A percentile compares a stretch with the other conserved stretches of the same genome.
Evolutionary conservation across 1,284 basidiomycete genomes (phyloP).

Genomic region (Caloboletus inedulis): DNA sequence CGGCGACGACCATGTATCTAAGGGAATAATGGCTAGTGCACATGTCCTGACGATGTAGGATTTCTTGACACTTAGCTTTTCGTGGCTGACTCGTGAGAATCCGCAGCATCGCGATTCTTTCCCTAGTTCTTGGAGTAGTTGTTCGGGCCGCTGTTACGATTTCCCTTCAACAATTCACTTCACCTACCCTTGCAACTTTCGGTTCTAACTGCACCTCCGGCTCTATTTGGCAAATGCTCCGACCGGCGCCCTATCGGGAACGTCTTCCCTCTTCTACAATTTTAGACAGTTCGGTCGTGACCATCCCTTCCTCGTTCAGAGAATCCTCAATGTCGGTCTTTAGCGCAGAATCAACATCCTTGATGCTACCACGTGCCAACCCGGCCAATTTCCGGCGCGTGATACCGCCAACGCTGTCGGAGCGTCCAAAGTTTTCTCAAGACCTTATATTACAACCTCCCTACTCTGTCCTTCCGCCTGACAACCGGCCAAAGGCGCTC

Average conservation of each 20-base stretch:
- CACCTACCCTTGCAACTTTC: slow-evolving; percentile 15
- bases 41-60: slow-evolving; percentile 63
- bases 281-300: slow-evolving; percentile 26
- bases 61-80: slow-evolving; percentile 10
- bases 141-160: slow-evolving; percentile 52
- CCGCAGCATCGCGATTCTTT: slow-evolving; percentile 59
- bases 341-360: slow-evolving; percentile 29
- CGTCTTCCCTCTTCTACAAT: slow-evolving; percentile 34
- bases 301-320: slow-evolving; percentile 46
- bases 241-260: slow-evolving; percentile 37
- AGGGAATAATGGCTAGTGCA: slow-evolving; percentile 41
- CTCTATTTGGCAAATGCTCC: slow-evolving; percentile 32
- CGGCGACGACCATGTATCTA: slow-evolving; percentile 35
- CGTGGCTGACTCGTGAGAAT: slow-evolving; percentile 13
- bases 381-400: slow-evolving; percentile 22
- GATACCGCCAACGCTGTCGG: slow-evolving; percentile 32
- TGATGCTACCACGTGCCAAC: slow-evolving; percentile 17
- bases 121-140: slow-evolving; percentile 62
- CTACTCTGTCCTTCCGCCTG: slow-evolving; percentile 25
- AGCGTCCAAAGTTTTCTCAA: slow-evolving; percentile 33
- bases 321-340: slow-evolving; percentile 58
- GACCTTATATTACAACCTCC: slow-evolving; percentile 42
- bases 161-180: slow-evolving; percentile 30
- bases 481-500: slow-evolving; percentile 32
- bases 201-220: slow-evolving; percentile 21